A percentile compares a stretch with the other conserved stretches of the same genome.
Conservation (phyloP, 2,329 filamentous ascomycete species). For the Colletotrichum chrysophilum region DNA sequence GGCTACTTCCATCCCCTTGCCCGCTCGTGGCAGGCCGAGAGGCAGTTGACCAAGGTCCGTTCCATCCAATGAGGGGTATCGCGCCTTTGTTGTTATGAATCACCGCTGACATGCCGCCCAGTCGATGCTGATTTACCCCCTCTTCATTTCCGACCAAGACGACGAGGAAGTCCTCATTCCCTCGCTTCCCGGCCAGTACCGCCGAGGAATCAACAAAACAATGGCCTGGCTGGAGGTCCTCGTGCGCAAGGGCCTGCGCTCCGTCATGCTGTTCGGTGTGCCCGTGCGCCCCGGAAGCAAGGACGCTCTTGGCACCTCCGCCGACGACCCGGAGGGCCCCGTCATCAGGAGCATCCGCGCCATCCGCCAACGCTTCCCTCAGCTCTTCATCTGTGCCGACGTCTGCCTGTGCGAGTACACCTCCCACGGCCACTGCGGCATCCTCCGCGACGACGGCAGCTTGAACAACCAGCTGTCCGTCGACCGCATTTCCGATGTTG, state of each 20-base stretch:
- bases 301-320: conserved; percentile 88
- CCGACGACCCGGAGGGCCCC: conserved; percentile 91
- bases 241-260: conserved; percentile 86
- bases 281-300: conserved; percentile 82
- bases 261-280: conserved; percentile 95
- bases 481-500: conserved; percentile 95
- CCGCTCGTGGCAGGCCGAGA: conserved; percentile 82
- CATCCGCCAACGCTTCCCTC: conserved; percentile 83
- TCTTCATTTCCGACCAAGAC: conserved; percentile 94
- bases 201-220: conserved; percentile 85
- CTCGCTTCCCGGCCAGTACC: conserved; percentile 88
- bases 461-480: conserved; percentile 94
- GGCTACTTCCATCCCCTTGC: conserved; percentile 83
- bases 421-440: conserved; percentile 95
- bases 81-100: background rate
- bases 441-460: conserved; percentile 88
- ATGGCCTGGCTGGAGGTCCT: conserved; percentile 86
- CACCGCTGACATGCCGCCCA: conserved; percentile 38
- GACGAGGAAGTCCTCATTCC: conserved; percentile 92
- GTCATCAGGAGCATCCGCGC: conserved; percentile 88
- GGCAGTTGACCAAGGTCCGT: conserved; percentile 80
- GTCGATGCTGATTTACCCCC: conserved; percentile 98
- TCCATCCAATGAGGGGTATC: background rate
- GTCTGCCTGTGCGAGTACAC: conserved; percentile 99
- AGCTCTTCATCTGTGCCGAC: conserved; percentile 89